Evolutionary conservation across 768 basidiomycete species (phyloP).

Genomic region (Amanita inopinata): DNA sequence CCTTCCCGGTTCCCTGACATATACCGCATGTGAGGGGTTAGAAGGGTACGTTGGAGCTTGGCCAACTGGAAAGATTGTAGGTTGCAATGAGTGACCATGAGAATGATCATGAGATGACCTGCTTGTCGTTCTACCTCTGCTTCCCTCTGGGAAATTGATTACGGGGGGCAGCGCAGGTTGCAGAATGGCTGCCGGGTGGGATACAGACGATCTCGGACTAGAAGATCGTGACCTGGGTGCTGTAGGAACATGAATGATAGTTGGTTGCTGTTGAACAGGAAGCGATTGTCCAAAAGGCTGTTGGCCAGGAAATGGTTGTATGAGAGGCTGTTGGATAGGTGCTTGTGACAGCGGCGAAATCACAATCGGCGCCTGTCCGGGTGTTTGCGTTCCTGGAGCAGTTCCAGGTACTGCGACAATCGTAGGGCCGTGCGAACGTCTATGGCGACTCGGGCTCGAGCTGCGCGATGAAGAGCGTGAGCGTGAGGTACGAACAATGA

Average conservation of each 20-base stretch:
- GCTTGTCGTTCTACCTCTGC: constrained; percentile 8
- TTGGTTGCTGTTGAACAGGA: not conserved
- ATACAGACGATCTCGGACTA: not conserved
- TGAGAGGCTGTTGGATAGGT: too few relatives aligned
- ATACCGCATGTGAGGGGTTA: not conserved
- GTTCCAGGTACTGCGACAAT: too few relatives aligned
- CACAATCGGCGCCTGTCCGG: not conserved
- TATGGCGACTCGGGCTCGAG: not conserved
- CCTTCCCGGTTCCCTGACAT: not conserved
- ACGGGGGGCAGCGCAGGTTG: not conserved
- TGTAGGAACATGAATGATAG: not conserved
- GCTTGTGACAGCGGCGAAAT: too few relatives aligned
- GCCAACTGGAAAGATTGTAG: not conserved
- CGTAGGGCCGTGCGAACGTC: too few relatives aligned
- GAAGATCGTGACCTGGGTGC: not conserved
- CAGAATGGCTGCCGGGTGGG: not conserved
- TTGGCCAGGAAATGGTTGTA: not conserved
- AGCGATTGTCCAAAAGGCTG: not conserved
- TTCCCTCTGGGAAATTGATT: not conserved
- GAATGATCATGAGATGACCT: not conserved
- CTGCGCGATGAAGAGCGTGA: not conserved
- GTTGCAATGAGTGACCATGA: not conserved
- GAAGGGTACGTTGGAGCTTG: not conserved
- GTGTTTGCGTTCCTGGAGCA: not conserved
- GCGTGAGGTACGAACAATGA: not conserved